phyloP scores from a whole-genome alignment of 495 filamentous ascomycete species.

The Podospora pseudoanserina region DNA sequence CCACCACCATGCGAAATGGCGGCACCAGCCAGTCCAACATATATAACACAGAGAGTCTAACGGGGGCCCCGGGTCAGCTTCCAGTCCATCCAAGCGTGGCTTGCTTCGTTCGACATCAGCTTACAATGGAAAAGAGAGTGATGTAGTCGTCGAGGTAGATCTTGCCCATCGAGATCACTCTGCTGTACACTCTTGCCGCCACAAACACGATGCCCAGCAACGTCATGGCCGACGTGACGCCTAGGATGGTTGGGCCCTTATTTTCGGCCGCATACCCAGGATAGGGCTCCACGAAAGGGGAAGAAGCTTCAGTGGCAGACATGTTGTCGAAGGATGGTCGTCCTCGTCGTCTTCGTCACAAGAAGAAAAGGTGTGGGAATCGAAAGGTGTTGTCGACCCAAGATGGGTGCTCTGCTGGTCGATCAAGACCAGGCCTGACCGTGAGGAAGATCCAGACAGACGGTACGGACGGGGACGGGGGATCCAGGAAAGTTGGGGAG shows the following conservation, averaged over 20 bases:
- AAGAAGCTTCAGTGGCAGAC: not conserved
- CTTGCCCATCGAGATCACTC: constrained; percentile 15
- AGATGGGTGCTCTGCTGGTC: not conserved
- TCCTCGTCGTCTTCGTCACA: not conserved
- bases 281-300: not conserved
- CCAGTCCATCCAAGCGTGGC: no score
- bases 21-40: constrained; percentile 16
- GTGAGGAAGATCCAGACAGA: not conserved
- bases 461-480: not conserved
- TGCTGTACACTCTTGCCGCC: constrained; percentile 21
- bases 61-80: no score
- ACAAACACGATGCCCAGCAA: constrained; percentile 21
- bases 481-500: not conserved
- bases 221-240: constrained; percentile 13
- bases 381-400: not conserved
- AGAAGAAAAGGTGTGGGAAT: not conserved
- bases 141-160: constrained; percentile 20
- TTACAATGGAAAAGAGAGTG: constrained; percentile 13
- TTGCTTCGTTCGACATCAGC: not conserved
- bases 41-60: constrained; percentile 11
- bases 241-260: not conserved
- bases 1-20: constrained; percentile 23
- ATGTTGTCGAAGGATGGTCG: not conserved
- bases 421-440: not conserved
- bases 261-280: not conserved